Base-by-base conservation (phyloP, 164 flowering plant genomes). In the Akebia trifoliata region DNA sequence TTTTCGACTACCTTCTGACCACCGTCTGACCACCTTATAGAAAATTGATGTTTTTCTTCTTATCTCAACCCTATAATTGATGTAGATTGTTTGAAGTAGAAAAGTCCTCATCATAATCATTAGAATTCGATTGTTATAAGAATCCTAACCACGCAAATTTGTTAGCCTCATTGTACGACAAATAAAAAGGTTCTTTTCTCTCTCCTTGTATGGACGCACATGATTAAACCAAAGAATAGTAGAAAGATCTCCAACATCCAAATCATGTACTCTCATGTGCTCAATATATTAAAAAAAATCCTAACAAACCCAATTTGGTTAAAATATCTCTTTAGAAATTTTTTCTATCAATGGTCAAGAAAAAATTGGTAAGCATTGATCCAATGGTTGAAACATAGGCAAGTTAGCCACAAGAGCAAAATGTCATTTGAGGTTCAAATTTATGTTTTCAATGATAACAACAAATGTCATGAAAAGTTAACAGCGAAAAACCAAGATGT, bases 341-440 rank as follows among this genome's bases (percentile, higher is more conserved):
- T 39, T 42, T 22, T 8, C 6, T 10, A 10, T 18, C 31, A 28
- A 48, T 34, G 8, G 34, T 48, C 52, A 26, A 12, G 10, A 48
- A 45, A 45, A 12, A 45, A 21, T 29, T 29, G 28, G 11, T 3
- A 46, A 46, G 10, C 25, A 46, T 22, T n/a, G n/a, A n/a, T n/a
- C 50, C 28, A 22, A 22, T n/a, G 50, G 39, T 34, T 10, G 42
- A 14, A 3, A 4, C 42, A 9, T 37, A 37, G 8, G 37, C 0
- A 18, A 17, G 28, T 39, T 52, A 21, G 24, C 37, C 39, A 24
- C 34, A 17, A 46, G 17, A 12, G 14, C 39, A 44, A 71, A 65
- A 74, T 74, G 84, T 91, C 95, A 89, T 85, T 87, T 81, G 83
- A 87, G 78, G 84, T 87, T 87, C 82, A 78, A 87, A 87, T 78